Evolutionary conservation across 306 rosid species (phyloP).

Genomic region (Spatholobus suberectus): DNA sequence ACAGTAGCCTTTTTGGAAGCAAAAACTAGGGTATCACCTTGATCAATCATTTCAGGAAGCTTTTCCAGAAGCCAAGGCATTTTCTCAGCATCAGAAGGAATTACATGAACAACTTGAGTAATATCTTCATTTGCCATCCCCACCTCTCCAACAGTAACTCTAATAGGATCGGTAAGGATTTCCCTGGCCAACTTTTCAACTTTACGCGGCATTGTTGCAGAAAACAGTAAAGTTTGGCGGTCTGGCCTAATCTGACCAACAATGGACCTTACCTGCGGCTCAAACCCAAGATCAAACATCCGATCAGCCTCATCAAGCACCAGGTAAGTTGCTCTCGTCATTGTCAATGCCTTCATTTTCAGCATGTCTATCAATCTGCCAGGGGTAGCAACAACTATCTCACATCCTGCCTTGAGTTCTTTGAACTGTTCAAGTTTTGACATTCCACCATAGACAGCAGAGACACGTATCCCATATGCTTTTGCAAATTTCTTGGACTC

Average conservation of each 20-base stretch:
- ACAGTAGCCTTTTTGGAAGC: slow-evolving; percentile 94
- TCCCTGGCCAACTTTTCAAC: slow-evolving; percentile 98
- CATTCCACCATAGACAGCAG: slow-evolving; percentile 99
- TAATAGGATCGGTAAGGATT: slow-evolving; percentile 83
- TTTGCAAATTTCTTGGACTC: slow-evolving; percentile 93
- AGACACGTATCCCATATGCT: slow-evolving; percentile 74
- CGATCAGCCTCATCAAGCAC: slow-evolving; percentile 99
- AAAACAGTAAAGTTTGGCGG: slow-evolving; percentile 93
- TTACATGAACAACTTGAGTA: slow-evolving; percentile 92
- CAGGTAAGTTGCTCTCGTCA: slow-evolving; percentile 87
- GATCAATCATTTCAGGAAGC: slow-evolving; percentile 85
- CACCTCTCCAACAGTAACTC: slow-evolving; percentile 97
- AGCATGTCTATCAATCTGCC: slow-evolving; percentile 97
- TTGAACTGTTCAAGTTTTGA: slow-evolving; percentile 95
- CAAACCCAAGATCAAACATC: slow-evolving; percentile 99
- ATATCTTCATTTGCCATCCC: slow-evolving; percentile 99
- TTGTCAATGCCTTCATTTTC: slow-evolving; percentile 89
- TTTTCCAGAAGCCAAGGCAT: slow-evolving; percentile 88
- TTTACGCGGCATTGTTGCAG: slow-evolving; percentile 96
- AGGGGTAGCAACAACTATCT: slow-evolving; percentile 95
- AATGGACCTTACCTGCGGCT: slow-evolving; percentile 95
- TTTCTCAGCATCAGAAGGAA: slow-evolving; percentile 89
- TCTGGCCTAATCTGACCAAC: slow-evolving; percentile 99
- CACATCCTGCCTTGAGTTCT: slow-evolving; percentile 98
- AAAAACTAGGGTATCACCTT: slow-evolving; percentile 92